Evolutionary conservation across 805 yeast species (phyloP).

Genomic region (Metschnikowia colocasiae): DNA sequence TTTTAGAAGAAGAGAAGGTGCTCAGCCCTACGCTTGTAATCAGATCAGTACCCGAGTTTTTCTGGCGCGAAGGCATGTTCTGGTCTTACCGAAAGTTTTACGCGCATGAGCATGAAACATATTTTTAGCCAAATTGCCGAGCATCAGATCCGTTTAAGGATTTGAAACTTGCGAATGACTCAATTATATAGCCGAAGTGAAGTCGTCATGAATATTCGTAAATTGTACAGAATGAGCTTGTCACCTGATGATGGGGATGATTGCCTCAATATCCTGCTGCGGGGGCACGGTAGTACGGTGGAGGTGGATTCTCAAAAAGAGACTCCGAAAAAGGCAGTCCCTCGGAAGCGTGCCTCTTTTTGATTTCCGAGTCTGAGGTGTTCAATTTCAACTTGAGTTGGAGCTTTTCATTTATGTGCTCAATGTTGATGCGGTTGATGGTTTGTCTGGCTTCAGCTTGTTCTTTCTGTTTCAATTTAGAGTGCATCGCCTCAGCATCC

Average conservation of each 20-base stretch:
- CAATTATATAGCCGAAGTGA: slow-evolving; percentile 1
- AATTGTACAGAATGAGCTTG: background rate
- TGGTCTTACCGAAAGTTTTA: background rate
- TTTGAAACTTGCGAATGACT: background rate
- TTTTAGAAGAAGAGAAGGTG: background rate
- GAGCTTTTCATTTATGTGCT: slow-evolving; percentile 25
- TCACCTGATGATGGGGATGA: background rate
- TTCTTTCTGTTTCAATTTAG: slow-evolving; percentile 4
- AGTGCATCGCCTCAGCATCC: slow-evolving; percentile 12
- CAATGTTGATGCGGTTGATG: slow-evolving; percentile 27
- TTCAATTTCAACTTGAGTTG: slow-evolving; percentile 8
- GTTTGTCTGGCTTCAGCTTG: slow-evolving; percentile 26
- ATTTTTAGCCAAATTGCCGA: background rate
- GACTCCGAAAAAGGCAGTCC: slow-evolving; percentile 2
- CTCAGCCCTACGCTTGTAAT: slow-evolving; percentile 1
- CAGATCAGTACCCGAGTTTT: slow-evolving; percentile 1
- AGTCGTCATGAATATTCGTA: slow-evolving; percentile 1
- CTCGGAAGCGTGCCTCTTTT: slow-evolving; percentile 3
- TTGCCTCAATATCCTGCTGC: slow-evolving; percentile 11
- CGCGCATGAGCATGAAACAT: slow-evolving; percentile 4
- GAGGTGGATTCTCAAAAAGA: slow-evolving; percentile 17
- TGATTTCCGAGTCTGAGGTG: background rate
- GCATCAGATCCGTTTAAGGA: background rate
- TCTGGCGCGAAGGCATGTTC: slow-evolving; percentile 4
- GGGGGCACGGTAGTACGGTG: slow-evolving; percentile 19